Conservation (phyloP, 2,329 filamentous ascomycete species). For the Colletotrichum chrysophilum region DNA sequence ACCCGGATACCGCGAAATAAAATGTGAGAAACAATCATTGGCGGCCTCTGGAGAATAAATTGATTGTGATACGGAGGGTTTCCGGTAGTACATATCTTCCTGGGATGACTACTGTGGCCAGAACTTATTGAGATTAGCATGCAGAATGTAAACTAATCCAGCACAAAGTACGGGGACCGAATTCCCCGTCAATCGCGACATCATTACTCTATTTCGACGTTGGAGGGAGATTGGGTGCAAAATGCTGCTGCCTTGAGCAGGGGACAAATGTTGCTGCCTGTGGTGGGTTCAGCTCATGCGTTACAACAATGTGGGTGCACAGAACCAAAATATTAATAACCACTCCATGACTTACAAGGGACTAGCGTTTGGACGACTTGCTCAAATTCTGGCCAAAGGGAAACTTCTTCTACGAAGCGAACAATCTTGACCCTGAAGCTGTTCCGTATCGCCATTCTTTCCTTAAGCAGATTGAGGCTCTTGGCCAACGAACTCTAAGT, state of each 20-base stretch:
- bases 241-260: conserved; percentile 11
- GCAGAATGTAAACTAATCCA: neutral
- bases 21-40: accelerated
- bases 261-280: conserved; percentile 12
- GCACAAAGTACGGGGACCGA: neutral
- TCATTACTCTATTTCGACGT: neutral
- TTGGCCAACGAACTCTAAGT: neutral
- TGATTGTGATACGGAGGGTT: neutral
- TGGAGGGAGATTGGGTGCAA: neutral
- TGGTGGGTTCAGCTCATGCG: conserved; percentile 1
- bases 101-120: neutral
- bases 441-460: neutral
- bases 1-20: accelerated
- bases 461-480: neutral
- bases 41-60: neutral
- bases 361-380: neutral
- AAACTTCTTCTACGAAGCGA: neutral
- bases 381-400: neutral
- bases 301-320: neutral
- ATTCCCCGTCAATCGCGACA: neutral
- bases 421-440: neutral
- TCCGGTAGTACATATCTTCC: neutral
- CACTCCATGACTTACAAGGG: neutral
- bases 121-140: neutral
- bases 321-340: neutral